Base-by-base conservation (phyloP, 257 asterid species). In the Ballota nigra region DNA sequence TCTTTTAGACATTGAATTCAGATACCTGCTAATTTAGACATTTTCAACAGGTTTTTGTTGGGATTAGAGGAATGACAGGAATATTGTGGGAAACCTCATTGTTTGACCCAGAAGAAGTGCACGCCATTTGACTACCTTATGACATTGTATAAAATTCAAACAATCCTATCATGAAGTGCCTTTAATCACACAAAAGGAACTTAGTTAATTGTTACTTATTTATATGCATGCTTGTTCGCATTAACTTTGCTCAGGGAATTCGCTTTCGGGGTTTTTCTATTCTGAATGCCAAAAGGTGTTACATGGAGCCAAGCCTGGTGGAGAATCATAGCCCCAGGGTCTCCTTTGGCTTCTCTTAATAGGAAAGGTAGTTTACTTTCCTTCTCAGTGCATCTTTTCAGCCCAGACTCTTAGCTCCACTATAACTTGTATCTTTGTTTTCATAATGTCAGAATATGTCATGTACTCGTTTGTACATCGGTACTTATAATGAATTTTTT, bases 11-110 rank as follows among this genome's bases (percentile, higher is more conserved):
- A 51, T 75, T 23, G 29, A 43, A 41, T 22, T 64, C 53, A 68
- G 67, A 51, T 71, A 68, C 55, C 68, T 45, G 12, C 23, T 43
- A n/a, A 45, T 59, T 47, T 70, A 22, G 15, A 23, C 61, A 63
- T 69, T 45, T 62, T 75, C 64, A n/a, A 69, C 78, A 94, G 99
- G 99, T 94, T 57, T 88, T 94, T 29, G 99, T 97, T 79, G 99
- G 99, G 53, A 94, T 94, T 97, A 88, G 99, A 86, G 99, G 99
- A 73, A 94, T 94, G 97, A 94, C 95, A 26, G 99, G 99, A 75
- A 83, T 94, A 81, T 81, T 94, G 74, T 94, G 99, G 99, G 99
- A 94, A 81, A 91, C 99, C 41, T 94, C 99, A 40, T 81, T 94
- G 77, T 97, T 94, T 82, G 99, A 94, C 74, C 86, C 99, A 10